A percentile compares a stretch with the other conserved stretches of the same genome.
Evolutionary conservation across 1,284 basidiomycete genomes (phyloP).

Genomic region (Heterobasidion parviporum): DNA sequence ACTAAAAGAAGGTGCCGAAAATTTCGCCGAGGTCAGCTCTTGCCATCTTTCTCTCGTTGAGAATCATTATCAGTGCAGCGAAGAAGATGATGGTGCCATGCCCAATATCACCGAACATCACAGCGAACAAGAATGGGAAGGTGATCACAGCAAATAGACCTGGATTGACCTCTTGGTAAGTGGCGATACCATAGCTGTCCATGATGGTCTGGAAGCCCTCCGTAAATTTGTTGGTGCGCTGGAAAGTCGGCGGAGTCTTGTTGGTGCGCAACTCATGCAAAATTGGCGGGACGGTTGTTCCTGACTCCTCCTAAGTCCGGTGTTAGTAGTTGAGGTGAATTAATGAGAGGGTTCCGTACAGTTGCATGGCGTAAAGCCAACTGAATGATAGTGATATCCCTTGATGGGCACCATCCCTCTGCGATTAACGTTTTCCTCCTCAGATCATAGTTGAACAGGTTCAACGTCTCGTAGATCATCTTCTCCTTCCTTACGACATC

Average conservation of each 20-base stretch:
- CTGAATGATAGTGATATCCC: constrained; percentile 86
- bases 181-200: constrained; percentile 93
- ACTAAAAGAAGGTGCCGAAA: constrained; percentile 89
- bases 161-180: constrained; percentile 97
- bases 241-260: constrained; percentile 93
- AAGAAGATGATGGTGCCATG: constrained; percentile 79
- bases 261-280: constrained; percentile 86
- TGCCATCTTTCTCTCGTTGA: constrained; percentile 71
- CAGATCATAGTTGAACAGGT: constrained; percentile 91
- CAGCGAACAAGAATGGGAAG: constrained; percentile 96
- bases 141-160: constrained; percentile 92
- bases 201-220: constrained; percentile 97
- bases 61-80: constrained; percentile 78
- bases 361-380: constrained; percentile 88
- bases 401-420: constrained; percentile 95
- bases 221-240: constrained; percentile 94
- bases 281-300: constrained; percentile 88
- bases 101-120: constrained; percentile 96
- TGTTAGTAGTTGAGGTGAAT: constrained; percentile 2
- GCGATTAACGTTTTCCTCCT: constrained; percentile 93
- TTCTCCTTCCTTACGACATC: constrained; percentile 96
- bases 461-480: constrained; percentile 90
- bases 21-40: constrained; percentile 84
- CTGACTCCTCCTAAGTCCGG: constrained; percentile 73
- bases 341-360: constrained; percentile 31